These are phyloP conservation scores for Volutella citrinella DNA, from an alignment of 2,329 filamentous ascomycete species.

Conservation along the genomic window DNA sequence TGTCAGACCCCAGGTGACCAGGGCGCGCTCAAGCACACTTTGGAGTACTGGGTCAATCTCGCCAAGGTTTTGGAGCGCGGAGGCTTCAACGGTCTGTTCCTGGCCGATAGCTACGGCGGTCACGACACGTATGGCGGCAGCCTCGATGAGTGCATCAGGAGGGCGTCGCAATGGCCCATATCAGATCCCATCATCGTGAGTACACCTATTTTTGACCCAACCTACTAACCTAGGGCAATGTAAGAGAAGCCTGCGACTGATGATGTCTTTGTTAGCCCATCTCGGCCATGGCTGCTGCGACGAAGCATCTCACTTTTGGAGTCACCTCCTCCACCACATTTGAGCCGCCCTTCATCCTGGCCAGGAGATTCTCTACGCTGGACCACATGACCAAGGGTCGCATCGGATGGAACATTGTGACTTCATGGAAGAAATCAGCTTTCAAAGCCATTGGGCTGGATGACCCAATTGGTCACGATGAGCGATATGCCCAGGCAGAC, in stretches of 20 bases:
- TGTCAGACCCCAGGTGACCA: constrained; percentile 60
- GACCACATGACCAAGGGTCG: constrained; percentile 61
- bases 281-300: constrained; percentile 66
- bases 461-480: constrained; percentile 56
- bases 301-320: constrained; percentile 60
- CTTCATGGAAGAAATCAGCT: constrained; percentile 48
- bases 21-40: constrained; percentile 56
- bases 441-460: constrained; percentile 62
- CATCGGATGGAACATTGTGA: constrained; percentile 67
- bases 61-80: constrained; percentile 61
- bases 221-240: too few relatives aligned
- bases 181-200: constrained; percentile 61
- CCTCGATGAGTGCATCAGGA: constrained; percentile 57
- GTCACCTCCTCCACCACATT: constrained; percentile 63
- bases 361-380: constrained; percentile 59
- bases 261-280: too few relatives aligned
- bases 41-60: constrained; percentile 63
- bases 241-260: too few relatives aligned
- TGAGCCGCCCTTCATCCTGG: constrained; percentile 59
- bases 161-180: constrained; percentile 63
- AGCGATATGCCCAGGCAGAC: constrained; percentile 59
- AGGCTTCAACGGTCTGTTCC: constrained; percentile 61
- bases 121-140: constrained; percentile 61
- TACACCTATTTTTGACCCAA: constrained; percentile 8
- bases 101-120: constrained; percentile 64